Conservation (phyloP, 192 early-diverging fungal genomes). For the Coemansia sp. region DNA sequence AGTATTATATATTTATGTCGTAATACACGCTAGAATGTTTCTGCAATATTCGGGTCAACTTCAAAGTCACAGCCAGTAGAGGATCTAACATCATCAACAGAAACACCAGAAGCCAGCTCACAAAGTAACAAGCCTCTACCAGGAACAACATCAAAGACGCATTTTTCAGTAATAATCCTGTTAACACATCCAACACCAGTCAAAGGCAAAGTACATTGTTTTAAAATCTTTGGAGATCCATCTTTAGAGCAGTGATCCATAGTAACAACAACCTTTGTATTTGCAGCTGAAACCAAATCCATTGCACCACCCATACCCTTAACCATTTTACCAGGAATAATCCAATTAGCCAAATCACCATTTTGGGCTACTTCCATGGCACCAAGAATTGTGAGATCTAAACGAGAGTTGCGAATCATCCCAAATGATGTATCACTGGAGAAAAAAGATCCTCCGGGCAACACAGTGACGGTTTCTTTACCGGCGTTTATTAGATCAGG, state of each 20-base stretch:
- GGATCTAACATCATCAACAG: slow-evolving; percentile 57
- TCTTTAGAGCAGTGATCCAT: slow-evolving; percentile 59
- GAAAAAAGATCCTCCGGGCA: slow-evolving; percentile 64
- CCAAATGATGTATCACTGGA: slow-evolving; percentile 67
- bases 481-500: slow-evolving; percentile 70
- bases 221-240: slow-evolving; percentile 67
- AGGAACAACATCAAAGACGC: slow-evolving; percentile 61
- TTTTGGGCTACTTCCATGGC: slow-evolving; percentile 56
- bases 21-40: slow-evolving; percentile 28
- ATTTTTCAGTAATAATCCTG: slow-evolving; percentile 62
- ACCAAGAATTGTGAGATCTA: slow-evolving; percentile 69
- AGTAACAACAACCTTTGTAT: slow-evolving; percentile 68
- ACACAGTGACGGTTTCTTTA: slow-evolving; percentile 60
- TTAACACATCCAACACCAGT: slow-evolving; percentile 64
- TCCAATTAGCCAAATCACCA: slow-evolving; percentile 79
- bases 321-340: slow-evolving; percentile 77
- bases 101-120: slow-evolving; percentile 58
- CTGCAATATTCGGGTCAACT: slow-evolving; percentile 30
- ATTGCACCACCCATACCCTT: slow-evolving; percentile 80
- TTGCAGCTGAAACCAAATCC: slow-evolving; percentile 66
- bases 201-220: slow-evolving; percentile 65
- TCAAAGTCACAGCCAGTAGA: slow-evolving; percentile 57
- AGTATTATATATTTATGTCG: too few relatives aligned
- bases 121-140: slow-evolving; percentile 50
- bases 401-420: slow-evolving; percentile 71